Evolutionary conservation across 768 basidiomycete species (phyloP).

Genomic region (Boletus patriciae): DNA sequence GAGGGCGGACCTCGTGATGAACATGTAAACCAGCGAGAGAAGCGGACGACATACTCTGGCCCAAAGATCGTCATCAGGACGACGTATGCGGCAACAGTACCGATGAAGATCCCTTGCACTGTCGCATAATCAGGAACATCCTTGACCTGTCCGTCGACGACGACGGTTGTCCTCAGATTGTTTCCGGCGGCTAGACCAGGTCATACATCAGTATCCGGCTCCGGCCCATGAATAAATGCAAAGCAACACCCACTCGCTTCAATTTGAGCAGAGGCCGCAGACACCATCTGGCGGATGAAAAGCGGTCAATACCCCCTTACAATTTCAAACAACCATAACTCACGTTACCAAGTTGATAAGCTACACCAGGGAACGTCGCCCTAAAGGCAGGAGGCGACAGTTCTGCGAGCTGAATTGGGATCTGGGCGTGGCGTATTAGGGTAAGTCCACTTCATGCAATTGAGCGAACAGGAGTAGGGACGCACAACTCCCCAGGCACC

Average conservation of each 20-base stretch:
- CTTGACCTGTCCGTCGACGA: conserved; percentile 36
- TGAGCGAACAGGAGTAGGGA: neutral
- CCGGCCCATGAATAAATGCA: neutral
- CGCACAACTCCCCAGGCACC: conserved; percentile 87
- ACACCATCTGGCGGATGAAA: conserved; percentile 50
- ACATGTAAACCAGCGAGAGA: neutral
- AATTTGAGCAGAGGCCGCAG: conserved; percentile 66
- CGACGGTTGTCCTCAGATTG: conserved; percentile 51
- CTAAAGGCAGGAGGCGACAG: conserved; percentile 87
- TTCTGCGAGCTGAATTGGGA: conserved; percentile 80
- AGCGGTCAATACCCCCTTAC: neutral
- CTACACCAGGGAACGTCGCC: conserved; percentile 82
- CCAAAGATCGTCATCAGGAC: conserved; percentile 76
- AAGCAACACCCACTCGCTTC: conserved; percentile 25
- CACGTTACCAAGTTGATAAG: conserved; percentile 79
- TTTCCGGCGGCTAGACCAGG: conserved; percentile 52
- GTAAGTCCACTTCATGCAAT: neutral
- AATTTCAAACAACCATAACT: neutral
- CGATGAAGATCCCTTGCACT: conserved; percentile 89
- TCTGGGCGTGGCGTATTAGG: conserved; percentile 27
- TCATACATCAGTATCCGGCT: neutral
- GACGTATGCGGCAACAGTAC: conserved; percentile 74
- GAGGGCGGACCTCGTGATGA: neutral
- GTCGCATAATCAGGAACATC: conserved; percentile 65
- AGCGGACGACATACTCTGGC: conserved; percentile 55